These are phyloP conservation scores for Gigaspora rosea DNA, from an alignment of 192 early-diverging fungal species.

Conservation along the genomic window DNA sequence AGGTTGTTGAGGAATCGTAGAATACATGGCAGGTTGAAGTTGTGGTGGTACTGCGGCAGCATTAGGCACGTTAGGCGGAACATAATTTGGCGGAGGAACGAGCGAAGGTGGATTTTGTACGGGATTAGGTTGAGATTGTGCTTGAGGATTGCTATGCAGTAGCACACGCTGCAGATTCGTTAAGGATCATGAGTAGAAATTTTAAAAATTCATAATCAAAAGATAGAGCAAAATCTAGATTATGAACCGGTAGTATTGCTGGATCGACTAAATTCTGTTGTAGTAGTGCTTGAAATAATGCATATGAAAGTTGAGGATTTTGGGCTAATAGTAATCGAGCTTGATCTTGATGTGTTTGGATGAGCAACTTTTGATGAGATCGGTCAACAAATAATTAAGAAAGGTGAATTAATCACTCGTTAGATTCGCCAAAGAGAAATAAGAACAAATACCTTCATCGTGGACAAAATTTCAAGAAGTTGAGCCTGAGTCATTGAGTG, in stretches of 20 bases:
- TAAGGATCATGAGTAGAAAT: too few relatives aligned
- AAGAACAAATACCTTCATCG: constrained; percentile 74
- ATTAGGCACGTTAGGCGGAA: constrained; percentile 37
- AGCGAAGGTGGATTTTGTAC: constrained; percentile 28
- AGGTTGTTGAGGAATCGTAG: constrained; percentile 28
- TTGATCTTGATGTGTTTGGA: constrained; percentile 59
- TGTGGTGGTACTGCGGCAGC: constrained; percentile 31
- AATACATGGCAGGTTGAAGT: constrained; percentile 19
- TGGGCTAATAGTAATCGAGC: constrained; percentile 63
- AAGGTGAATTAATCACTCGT: too few relatives aligned
- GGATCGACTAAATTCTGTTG: constrained; percentile 57
- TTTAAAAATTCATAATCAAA: background rate
- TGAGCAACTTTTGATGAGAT: constrained; percentile 37
- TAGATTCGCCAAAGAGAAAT: too few relatives aligned
- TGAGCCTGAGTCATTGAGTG: constrained; percentile 57
- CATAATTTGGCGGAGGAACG: background rate
- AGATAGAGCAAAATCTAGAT: background rate
- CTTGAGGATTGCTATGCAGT: background rate
- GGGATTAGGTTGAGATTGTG: constrained; percentile 16
- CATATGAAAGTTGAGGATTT: constrained; percentile 85
- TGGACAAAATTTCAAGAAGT: constrained; percentile 62
- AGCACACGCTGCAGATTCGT: background rate
- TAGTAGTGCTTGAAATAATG: constrained; percentile 79
- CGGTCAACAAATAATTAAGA: background rate
- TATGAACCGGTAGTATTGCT: background rate